Percentiles rank a stretch among this genome's conserved stretches.
These are phyloP conservation scores for Aureobasidium leucospermi DNA, from an alignment of 2,329 filamentous ascomycete species.

Conservation along the genomic window DNA sequence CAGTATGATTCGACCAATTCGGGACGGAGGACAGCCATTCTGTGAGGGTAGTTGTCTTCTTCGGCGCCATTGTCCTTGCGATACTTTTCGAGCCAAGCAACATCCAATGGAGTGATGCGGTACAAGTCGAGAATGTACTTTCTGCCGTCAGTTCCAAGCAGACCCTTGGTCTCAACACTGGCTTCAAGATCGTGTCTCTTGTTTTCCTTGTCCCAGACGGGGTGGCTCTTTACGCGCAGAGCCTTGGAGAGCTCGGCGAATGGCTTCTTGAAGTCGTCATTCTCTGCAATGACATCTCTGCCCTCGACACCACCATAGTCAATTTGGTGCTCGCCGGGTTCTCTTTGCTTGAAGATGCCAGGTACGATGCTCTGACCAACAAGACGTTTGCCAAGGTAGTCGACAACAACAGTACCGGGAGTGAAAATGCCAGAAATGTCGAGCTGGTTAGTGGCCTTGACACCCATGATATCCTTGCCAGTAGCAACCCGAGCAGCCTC, in stretches of 20 bases:
- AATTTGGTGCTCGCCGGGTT: conserved; percentile 96
- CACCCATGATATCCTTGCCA: conserved; percentile 91
- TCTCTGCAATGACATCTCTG: conserved; percentile 86
- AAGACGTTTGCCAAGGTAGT: conserved; percentile 94
- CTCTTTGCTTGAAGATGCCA: conserved; percentile 97
- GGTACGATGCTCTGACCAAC: conserved; percentile 97
- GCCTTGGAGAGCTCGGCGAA: conserved; percentile 90
- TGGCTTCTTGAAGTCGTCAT: conserved; percentile 73
- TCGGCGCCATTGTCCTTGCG: conserved; percentile 38
- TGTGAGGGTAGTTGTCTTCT: conserved; percentile 69
- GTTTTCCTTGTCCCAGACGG: conserved; percentile 96
- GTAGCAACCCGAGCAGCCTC: conserved; percentile 94
- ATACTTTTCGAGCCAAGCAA: conserved; percentile 79
- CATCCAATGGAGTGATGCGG: conserved; percentile 84
- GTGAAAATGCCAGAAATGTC: conserved; percentile 94
- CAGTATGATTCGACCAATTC: conserved; percentile 85
- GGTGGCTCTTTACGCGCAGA: conserved; percentile 84
- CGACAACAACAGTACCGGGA: conserved; percentile 89
- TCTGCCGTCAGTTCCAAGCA: conserved; percentile 91
- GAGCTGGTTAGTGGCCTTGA: conserved; percentile 91
- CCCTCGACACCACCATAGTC: conserved; percentile 98
- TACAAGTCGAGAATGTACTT: conserved; percentile 98
- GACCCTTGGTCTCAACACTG: conserved; percentile 94
- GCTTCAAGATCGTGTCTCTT: conserved; percentile 86
- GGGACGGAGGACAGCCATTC: conserved; percentile 87